A percentile compares a stretch with the other conserved stretches of the same genome.
Evolutionary conservation across 2,329 filamentous ascomycete species (phyloP).

Genomic region (Hymenoscyphus infarciens): DNA sequence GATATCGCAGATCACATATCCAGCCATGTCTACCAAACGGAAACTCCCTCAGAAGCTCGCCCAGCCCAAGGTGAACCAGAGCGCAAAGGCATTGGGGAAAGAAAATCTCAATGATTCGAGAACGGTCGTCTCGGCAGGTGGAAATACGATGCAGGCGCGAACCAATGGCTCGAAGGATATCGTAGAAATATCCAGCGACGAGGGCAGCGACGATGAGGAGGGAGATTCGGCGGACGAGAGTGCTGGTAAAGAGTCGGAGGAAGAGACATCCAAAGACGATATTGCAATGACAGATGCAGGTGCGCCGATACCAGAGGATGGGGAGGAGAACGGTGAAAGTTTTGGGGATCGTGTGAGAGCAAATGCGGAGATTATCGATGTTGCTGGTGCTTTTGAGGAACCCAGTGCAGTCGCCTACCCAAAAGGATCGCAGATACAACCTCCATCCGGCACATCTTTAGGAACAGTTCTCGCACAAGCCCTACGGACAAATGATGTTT

Average conservation of each 20-base stretch:
- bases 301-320: slow-evolving; percentile 33
- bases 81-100: slow-evolving; percentile 49
- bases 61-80: slow-evolving; percentile 50
- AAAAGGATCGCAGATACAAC: slow-evolving; percentile 25
- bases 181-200: slow-evolving; percentile 58
- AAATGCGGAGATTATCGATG: slow-evolving; percentile 70
- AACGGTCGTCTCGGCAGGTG: slow-evolving; percentile 46
- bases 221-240: slow-evolving; percentile 43
- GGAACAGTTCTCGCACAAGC: slow-evolving; percentile 92
- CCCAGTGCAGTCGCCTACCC: slow-evolving; percentile 26
- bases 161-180: slow-evolving; percentile 30
- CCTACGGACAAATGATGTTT: slow-evolving; percentile 84
- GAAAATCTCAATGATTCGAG: slow-evolving; percentile 56
- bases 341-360: slow-evolving; percentile 83
- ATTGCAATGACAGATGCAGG: slow-evolving; percentile 41
- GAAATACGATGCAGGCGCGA: slow-evolving; percentile 24
- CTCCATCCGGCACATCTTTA: slow-evolving; percentile 72
- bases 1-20: background rate
- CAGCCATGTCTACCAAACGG: slow-evolving; percentile 53
- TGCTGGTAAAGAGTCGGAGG: slow-evolving; percentile 44
- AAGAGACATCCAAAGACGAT: slow-evolving; percentile 25
- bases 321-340: slow-evolving; percentile 43
- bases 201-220: slow-evolving; percentile 49
- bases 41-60: slow-evolving; percentile 57
- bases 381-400: slow-evolving; percentile 56